Conservation (phyloP, 2,329 filamentous ascomycete genomes). For the Verticillium alfalfae region DNA sequence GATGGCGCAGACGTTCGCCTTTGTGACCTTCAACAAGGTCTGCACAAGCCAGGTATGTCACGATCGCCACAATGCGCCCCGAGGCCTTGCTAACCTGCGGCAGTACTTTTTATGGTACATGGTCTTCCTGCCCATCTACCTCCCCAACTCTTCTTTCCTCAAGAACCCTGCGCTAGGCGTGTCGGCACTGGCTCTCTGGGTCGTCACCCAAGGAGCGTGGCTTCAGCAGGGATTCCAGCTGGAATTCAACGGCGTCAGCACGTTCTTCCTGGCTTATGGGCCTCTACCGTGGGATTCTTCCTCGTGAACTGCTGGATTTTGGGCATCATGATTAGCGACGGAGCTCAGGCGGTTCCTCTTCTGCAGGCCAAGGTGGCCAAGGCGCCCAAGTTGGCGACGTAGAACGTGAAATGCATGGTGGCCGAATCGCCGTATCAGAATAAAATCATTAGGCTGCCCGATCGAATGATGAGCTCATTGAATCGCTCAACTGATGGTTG, state of each 20-base stretch:
- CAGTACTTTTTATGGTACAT: constrained; percentile 99
- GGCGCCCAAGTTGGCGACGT: background rate
- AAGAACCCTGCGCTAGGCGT: constrained; percentile 55
- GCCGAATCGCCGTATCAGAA: background rate
- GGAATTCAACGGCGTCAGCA: constrained; percentile 75
- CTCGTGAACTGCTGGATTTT: constrained; percentile 82
- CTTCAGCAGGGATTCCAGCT: constrained; percentile 69
- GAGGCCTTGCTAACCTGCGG: constrained; percentile 8
- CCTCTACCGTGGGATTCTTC: constrained; percentile 74
- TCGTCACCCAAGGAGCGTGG: constrained; percentile 70
- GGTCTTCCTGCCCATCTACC: constrained; percentile 85
- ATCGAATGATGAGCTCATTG: too few species aligned
- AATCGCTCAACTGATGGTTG: background rate
- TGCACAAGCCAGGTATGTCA: constrained; percentile 85
- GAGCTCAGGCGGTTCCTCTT: constrained; percentile 15
- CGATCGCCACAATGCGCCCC: background rate
- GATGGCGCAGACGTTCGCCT: constrained; percentile 94
- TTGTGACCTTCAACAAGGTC: constrained; percentile 97
- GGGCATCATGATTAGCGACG: constrained; percentile 70
- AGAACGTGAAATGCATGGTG: background rate
- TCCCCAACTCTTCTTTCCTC: constrained; percentile 73
- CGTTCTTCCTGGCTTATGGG: constrained; percentile 80
- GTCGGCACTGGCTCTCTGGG: constrained; percentile 64
- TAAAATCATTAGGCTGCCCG: background rate
- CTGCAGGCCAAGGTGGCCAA: background rate